phyloP scores from a whole-genome alignment of 495 filamentous ascomycete genomes.

The Acidomyces sp. region DNA sequence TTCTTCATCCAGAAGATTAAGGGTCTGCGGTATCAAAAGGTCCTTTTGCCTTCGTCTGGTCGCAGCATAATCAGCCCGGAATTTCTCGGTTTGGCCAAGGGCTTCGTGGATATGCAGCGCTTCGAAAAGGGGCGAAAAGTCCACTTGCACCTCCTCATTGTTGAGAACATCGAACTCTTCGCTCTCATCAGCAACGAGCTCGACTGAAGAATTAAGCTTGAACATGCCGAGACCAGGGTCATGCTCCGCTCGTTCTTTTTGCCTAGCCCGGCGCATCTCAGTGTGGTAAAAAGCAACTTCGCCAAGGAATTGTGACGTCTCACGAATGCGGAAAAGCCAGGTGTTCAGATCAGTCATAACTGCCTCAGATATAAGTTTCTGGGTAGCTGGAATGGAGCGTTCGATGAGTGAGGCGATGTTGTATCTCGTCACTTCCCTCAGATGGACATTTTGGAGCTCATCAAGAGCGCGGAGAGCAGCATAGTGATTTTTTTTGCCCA shows the following conservation, averaged over 20 bases:
- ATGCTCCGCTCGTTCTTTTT: conserved; percentile 63
- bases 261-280: conserved; percentile 67
- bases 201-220: conserved; percentile 90
- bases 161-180: conserved; percentile 91
- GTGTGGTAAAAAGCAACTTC: conserved; percentile 97
- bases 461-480: conserved; percentile 85
- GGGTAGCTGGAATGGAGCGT: conserved; percentile 81
- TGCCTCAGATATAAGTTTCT: conserved; percentile 83
- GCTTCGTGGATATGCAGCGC: conserved; percentile 95
- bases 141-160: conserved; percentile 84
- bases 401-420: conserved; percentile 94
- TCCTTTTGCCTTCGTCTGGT: conserved; percentile 88
- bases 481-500: conserved; percentile 88
- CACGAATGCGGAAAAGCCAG: conserved; percentile 92
- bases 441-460: conserved; percentile 89
- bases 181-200: conserved; percentile 84
- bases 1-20: conserved; percentile 60
- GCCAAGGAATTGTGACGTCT: conserved; percentile 86
- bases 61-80: conserved; percentile 76
- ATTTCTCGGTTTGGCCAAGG: conserved; percentile 80
- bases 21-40: conserved; percentile 58
- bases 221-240: conserved; percentile 62
- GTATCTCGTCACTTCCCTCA: conserved; percentile 84
- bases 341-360: conserved; percentile 97
- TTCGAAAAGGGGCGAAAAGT: conserved; percentile 91